Base-by-base conservation (phyloP, 305 asterid species). In the Fraxinus dipetala region DNA sequence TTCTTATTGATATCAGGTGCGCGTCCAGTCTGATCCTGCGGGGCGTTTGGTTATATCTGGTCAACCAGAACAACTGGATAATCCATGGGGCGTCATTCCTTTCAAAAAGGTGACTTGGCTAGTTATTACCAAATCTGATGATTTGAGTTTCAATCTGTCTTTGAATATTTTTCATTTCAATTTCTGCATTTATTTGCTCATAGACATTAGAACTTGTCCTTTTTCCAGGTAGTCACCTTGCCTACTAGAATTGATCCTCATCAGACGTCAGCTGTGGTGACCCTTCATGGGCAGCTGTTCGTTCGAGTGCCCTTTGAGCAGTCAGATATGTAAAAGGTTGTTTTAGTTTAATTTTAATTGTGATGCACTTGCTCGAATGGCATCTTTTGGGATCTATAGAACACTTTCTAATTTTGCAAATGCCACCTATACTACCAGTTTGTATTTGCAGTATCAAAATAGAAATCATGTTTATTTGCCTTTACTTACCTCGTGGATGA, bases 1-100 rank as follows among this genome's bases (percentile, higher is more conserved):
- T 80, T 78, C 76, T 84, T 75, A 31, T 74, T 80, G 83, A 63
- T 80, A 83, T 82, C 89, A 95, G 97, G 98, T 95, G 70, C 94
- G 93, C 0, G 98, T 95, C 75, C 97, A 95, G 85, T 92, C 98
- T 54, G 98, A 95, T 90, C 98, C 98, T 61, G 97, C 96, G 0
- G 98, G 98, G 9, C 97, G 98, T 77, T 89, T 95, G 92, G 98
- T 95, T 59, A 95, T 95, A 87, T 90, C 97, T 40, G 98, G 98
- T 72, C 97, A 92, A 85, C 98, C 98, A 20, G 98, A 93, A 84
- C 93, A 92, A 77, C 90, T 87, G 88, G 97, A 95, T 81, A 95
- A 95, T 87, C 98, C 96, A 36, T 95, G 98, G 98, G 98, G 98
- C 69, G 98, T 95, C 84, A 85, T 90, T 81, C 93, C 98, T 75